phyloP scores from a whole-genome alignment of 176 grass and related monocot genomes.

The Hsuehochloa calcarea region DNA sequence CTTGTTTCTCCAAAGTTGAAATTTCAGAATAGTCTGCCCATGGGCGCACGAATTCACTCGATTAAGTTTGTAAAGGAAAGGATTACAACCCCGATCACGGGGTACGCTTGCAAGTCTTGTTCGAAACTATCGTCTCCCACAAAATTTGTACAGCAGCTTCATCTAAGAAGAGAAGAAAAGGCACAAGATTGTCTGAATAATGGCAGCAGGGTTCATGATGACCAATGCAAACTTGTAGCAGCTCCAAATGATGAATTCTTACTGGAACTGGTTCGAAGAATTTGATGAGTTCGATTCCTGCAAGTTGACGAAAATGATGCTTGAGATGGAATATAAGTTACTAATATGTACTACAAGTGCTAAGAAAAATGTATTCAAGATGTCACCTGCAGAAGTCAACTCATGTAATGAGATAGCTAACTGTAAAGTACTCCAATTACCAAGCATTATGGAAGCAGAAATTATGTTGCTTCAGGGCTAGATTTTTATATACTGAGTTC shows the following conservation, averaged over 20 bases:
- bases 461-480: neutral
- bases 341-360: neutral
- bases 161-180: neutral
- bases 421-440: neutral
- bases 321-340: neutral
- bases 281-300: slow-evolving; percentile 23
- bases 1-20: slow-evolving; percentile 18
- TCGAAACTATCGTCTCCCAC: slow-evolving; percentile 23
- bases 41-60: slow-evolving; percentile 7
- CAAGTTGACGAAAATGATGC: slow-evolving; percentile 25
- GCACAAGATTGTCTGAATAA: slow-evolving; percentile 12
- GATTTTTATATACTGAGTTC: neutral
- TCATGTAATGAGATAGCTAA: neutral
- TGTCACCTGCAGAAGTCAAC: neutral
- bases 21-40: neutral
- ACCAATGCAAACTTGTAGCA: slow-evolving; percentile 5
- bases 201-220: neutral
- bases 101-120: slow-evolving; percentile 25
- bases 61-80: neutral
- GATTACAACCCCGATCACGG: neutral
- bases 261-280: neutral
- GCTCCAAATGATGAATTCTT: slow-evolving; percentile 10
- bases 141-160: slow-evolving; percentile 40
- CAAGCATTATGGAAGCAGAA: neutral
- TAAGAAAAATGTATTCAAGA: slow-evolving; percentile 5